A percentile compares a stretch with the other conserved stretches of the same genome.
Evolutionary conservation across 2,329 filamentous ascomycete species (phyloP).

Genomic region (Ophiocordyceps camponoti-rufipedis): DNA sequence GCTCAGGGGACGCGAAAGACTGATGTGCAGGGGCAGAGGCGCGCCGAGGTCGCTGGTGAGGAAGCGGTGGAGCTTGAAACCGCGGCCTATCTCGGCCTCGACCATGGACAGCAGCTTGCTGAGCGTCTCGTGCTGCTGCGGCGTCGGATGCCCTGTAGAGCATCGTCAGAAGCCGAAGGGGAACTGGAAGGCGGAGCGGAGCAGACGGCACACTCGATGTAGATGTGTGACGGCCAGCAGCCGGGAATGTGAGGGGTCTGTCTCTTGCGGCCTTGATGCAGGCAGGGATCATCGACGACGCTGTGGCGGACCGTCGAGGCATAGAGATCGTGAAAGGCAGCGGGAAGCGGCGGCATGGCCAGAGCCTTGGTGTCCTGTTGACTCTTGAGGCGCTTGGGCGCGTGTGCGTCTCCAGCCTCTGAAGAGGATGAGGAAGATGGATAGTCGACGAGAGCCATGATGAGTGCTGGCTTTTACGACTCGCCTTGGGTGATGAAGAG

Average conservation of each 20-base stretch:
- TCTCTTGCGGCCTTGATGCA: slow-evolving; percentile 74
- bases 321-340: slow-evolving; percentile 77
- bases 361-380: neutral
- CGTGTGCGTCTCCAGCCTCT: slow-evolving; percentile 7
- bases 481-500: too few species aligned
- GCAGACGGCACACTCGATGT: slow-evolving; percentile 66
- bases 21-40: slow-evolving; percentile 73
- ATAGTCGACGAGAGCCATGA: slow-evolving; percentile 50
- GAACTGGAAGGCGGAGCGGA: too few species aligned
- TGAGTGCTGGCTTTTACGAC: neutral
- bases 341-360: slow-evolving; percentile 53
- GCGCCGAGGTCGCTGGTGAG: slow-evolving; percentile 62
- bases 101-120: slow-evolving; percentile 20
- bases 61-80: slow-evolving; percentile 41
- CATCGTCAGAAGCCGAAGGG: neutral
- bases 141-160: slow-evolving; percentile 32
- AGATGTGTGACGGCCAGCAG: slow-evolving; percentile 86
- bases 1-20: slow-evolving; percentile 65
- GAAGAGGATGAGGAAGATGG: slow-evolving; percentile 24
- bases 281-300: slow-evolving; percentile 59
- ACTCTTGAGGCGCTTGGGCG: slow-evolving; percentile 7
- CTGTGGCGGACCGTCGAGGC: slow-evolving; percentile 62
- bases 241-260: slow-evolving; percentile 70
- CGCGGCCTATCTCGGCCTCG: slow-evolving; percentile 11
- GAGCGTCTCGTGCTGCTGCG: slow-evolving; percentile 28